These are phyloP conservation scores for Achaetomium macrosporum DNA, from an alignment of 2,329 filamentous ascomycete genomes.

Conservation along the genomic window DNA sequence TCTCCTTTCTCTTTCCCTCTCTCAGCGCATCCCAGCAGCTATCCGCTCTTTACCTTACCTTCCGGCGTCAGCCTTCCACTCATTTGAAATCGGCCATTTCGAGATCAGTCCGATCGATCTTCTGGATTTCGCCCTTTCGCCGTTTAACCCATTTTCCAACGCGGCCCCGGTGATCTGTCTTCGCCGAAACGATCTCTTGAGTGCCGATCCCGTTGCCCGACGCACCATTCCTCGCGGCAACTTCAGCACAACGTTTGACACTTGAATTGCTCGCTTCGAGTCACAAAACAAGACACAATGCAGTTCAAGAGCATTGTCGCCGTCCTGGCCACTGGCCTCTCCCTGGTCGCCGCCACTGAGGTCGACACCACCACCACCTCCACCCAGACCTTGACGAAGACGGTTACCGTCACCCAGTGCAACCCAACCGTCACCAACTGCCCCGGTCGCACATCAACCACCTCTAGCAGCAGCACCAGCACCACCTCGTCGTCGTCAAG, in stretches of 20 bases:
- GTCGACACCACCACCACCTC: slow-evolving; percentile 40
- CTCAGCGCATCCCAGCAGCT: slow-evolving; percentile 20
- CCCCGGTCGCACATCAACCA: slow-evolving; percentile 32
- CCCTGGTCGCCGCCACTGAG: slow-evolving; percentile 32
- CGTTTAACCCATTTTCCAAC: slow-evolving; percentile 11
- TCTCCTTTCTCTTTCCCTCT: slow-evolving; percentile 12
- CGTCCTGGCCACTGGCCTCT: slow-evolving; percentile 37
- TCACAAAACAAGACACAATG: slow-evolving; percentile 35
- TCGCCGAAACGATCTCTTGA: background rate
- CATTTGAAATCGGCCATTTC: slow-evolving; percentile 17
- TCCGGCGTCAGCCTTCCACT: slow-evolving; percentile 26
- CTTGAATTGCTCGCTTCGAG: background rate
- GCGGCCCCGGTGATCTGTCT: slow-evolving; percentile 14
- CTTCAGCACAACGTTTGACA: background rate
- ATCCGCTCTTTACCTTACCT: slow-evolving; percentile 24
- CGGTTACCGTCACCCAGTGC: slow-evolving; percentile 44
- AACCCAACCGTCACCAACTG: slow-evolving; percentile 40
- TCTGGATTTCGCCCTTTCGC: background rate
- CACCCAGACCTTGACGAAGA: slow-evolving; percentile 41
- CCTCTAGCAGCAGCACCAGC: slow-evolving; percentile 24
- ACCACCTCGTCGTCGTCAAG: slow-evolving; percentile 8
- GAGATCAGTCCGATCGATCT: slow-evolving; percentile 11
- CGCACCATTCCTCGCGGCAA: background rate
- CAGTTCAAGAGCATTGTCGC: slow-evolving; percentile 39
- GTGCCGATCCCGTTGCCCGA: background rate